Evolutionary conservation across 1,284 basidiomycete species (phyloP), one percentile per base, ranked within the genome.

Genomic region (Boletus mariae): DNA sequence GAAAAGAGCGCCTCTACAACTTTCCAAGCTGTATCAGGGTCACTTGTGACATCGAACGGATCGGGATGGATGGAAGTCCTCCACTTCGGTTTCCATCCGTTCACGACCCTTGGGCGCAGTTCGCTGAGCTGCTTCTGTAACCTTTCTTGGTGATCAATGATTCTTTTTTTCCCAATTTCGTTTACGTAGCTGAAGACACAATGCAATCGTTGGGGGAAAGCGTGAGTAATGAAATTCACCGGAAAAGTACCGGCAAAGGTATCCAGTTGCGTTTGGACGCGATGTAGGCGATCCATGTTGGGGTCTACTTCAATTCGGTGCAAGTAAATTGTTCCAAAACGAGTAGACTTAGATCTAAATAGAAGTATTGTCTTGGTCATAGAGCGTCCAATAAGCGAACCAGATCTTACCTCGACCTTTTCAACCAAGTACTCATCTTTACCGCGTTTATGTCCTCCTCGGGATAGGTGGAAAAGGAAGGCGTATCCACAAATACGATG

Each of bases 401-500:
- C 1, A 41, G 5, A 15, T 23, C 54, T 35, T 52, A 66, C 61
- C 35, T 52, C 23, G 47, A 45, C 6, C 42, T 32, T 0, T 0
- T 49, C 37, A 65, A 32, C 64, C 64, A 63, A 4, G 1, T 12
- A 0, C 0, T 34, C 40, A 43, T 51, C 2, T 1, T 32, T 12
- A 51, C 52, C 3, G 20, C 45, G 4, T 2, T 15, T 11, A 51
- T 40, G 9, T 38, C 4, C 4, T 1, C 0, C 5, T 26, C 25
- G 9, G 6, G 5, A 13, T 7, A 51, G 7, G 49, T 37, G 15
- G 25, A 17, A 26, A 63, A 63, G n/a, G 62, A 64, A 5, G 62
- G 61, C 0, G 45, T 65, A 34, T 65, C 62, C 0, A 63, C 55
- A 4, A 63, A 65, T 3, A 66, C 64, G 7, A 63, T 65, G 23